Conservation (phyloP, 345 rosid species). For the Boechera stricta region DNA sequence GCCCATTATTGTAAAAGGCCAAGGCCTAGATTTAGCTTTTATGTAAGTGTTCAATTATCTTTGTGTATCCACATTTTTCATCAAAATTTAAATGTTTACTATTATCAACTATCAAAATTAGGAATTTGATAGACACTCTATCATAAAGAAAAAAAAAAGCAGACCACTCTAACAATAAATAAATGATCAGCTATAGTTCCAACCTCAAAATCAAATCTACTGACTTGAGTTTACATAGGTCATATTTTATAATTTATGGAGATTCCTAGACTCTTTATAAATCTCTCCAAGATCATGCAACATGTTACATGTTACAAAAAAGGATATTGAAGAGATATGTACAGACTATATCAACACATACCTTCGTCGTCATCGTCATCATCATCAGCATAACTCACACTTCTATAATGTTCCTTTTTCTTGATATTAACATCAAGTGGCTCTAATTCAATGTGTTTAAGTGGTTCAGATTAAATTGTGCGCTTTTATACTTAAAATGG, state of each 20-base stretch:
- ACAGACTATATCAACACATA: background rate
- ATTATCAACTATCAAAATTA: background rate
- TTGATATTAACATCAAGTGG: background rate
- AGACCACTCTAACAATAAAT: too few relatives aligned
- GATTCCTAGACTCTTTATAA: background rate
- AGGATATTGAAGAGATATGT: background rate
- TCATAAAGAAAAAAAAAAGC: too few relatives aligned
- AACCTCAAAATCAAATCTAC: background rate
- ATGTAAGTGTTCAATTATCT: background rate
- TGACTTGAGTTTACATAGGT: background rate
- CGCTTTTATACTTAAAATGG: background rate
- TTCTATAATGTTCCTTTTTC: background rate
- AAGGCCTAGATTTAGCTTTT: background rate
- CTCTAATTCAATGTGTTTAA: background rate
- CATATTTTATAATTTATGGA: too few relatives aligned
- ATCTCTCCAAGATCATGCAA: background rate
- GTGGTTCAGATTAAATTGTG: background rate
- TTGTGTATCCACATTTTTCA: background rate
- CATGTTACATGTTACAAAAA: background rate
- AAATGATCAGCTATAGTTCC: background rate
- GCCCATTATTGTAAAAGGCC: constrained; percentile 7
- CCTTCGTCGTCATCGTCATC: background rate
- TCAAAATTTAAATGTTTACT: too few relatives aligned
- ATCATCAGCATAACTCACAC: background rate
- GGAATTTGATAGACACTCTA: too few relatives aligned